Base-by-base conservation (phyloP, 2,329 filamentous ascomycete species). In the Aspergillus aculeatus region DNA sequence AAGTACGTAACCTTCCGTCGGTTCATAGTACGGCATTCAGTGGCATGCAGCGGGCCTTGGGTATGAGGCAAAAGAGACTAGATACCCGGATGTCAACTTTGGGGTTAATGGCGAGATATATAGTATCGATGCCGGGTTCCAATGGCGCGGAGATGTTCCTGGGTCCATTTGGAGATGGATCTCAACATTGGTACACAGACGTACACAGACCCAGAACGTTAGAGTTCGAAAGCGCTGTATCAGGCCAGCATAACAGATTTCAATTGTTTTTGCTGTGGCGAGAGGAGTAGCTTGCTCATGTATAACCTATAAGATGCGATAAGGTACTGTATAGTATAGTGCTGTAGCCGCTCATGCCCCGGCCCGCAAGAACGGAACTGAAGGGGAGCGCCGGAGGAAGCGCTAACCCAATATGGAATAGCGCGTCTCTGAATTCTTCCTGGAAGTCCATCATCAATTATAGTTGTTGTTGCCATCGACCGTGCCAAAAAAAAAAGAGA, bases 391-490 rank as follows among this genome's bases (percentile, higher is more conserved):
- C 52, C 38, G 41, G 41, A 32, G 53, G 32, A 44, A 23, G 50
- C 50, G 24, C 65, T 64, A 66, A 59, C 64, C 65, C n/a, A 52
- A 66, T 56, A 21, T 5, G 62, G 66, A 60, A 64, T 70, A 70
- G 68, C 59, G 62, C 35, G 61, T 62, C 60, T 66, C 68, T 62
- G 67, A 69, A 68, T 65, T 69, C 66, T 68, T 68, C 65, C 64
- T 16, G 32, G 32, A 35, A 35, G 32, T 59, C 61, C 64, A 60
- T 63, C 58, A 64, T 57, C 55, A 60, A 60, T 63, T 65, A 54
- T 54, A 41, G 31, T 55, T 61, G 59, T 64, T 50, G 50, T 54
- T 59, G 54, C 58, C 59, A 49, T 59, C 57, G 23, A 50, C 57
- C 50, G 60, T 53, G 57, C 57, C 62, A 63, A 60, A 65, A 62